Percentiles rank a stretch among this genome's conserved stretches.
Conservation (phyloP, 23 red algal species). For the Chondrus crispus region DNA sequence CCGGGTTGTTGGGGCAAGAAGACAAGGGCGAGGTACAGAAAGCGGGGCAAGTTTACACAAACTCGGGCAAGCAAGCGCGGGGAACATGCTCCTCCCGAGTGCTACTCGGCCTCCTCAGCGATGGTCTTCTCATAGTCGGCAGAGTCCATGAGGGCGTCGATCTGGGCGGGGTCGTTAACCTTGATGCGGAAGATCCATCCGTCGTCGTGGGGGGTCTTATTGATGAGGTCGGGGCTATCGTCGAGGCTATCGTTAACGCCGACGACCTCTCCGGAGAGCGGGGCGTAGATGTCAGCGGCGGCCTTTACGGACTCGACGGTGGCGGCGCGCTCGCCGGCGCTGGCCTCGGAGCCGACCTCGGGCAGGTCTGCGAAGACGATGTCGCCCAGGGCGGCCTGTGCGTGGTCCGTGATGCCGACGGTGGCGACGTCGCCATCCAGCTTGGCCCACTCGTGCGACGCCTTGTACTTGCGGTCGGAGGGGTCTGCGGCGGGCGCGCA, state of each 20-base stretch:
- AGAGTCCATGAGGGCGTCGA: conserved; percentile 59
- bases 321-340: conserved; percentile 42
- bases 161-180: conserved; percentile 56
- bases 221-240: conserved; percentile 72
- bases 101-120: not conserved
- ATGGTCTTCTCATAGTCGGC: conserved; percentile 52
- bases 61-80: too few relatives aligned
- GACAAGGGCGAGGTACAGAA: too few relatives aligned
- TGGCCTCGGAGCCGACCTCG: conserved; percentile 60
- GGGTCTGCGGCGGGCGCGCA: conserved; percentile 46
- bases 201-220: conserved; percentile 59
- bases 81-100: not conserved
- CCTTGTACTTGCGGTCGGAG: conserved; percentile 82
- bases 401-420: conserved; percentile 92
- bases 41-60: too few relatives aligned
- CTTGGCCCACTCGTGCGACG: conserved; percentile 96
- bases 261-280: conserved; percentile 74
- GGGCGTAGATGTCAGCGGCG: conserved; percentile 76
- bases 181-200: conserved; percentile 92
- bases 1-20: too few relatives aligned
- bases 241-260: conserved; percentile 70
- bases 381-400: conserved; percentile 83
- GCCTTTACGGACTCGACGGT: conserved; percentile 98
- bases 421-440: conserved; percentile 77
- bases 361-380: conserved; percentile 93